phyloP scores from a whole-genome alignment of 116 monocot species.

The Phalaenopsis hybrid region DNA sequence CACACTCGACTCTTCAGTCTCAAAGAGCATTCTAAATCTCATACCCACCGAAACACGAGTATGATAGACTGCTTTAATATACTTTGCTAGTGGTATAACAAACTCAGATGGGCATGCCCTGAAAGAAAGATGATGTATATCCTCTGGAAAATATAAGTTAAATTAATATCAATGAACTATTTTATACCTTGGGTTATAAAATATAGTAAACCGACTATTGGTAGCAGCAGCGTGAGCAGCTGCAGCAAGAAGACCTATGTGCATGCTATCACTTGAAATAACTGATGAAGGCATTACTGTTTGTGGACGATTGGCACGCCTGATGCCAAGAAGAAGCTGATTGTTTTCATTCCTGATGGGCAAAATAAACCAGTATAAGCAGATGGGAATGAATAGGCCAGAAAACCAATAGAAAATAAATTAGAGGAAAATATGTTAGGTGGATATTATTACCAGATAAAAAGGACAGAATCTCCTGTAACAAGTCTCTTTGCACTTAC shows the following conservation, averaged over 20 bases:
- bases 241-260: conserved; percentile 89
- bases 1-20: conserved; percentile 63
- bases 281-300: conserved; percentile 80
- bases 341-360: conserved; percentile 35
- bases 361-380: neutral
- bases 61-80: conserved; percentile 58
- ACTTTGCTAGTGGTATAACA: conserved; percentile 53
- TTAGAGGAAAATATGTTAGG: neutral
- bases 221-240: conserved; percentile 93
- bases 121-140: conserved; percentile 14
- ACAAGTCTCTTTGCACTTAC: conserved; percentile 50
- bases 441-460: conserved; percentile 36
- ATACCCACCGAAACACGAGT: conserved; percentile 64
- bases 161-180: neutral
- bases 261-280: conserved; percentile 95
- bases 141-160: neutral
- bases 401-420: neutral
- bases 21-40: conserved; percentile 65
- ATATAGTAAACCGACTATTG: conserved; percentile 88
- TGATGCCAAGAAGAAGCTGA: conserved; percentile 35
- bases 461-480: conserved; percentile 54
- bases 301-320: conserved; percentile 33
- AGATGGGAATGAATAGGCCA: neutral
- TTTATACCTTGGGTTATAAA: conserved; percentile 60
- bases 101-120: conserved; percentile 64